Percentiles rank a stretch among this genome's conserved stretches.
These are phyloP conservation scores for Senecio squalidus DNA, from an alignment of 140 eudicot species.

Conservation along the genomic window DNA sequence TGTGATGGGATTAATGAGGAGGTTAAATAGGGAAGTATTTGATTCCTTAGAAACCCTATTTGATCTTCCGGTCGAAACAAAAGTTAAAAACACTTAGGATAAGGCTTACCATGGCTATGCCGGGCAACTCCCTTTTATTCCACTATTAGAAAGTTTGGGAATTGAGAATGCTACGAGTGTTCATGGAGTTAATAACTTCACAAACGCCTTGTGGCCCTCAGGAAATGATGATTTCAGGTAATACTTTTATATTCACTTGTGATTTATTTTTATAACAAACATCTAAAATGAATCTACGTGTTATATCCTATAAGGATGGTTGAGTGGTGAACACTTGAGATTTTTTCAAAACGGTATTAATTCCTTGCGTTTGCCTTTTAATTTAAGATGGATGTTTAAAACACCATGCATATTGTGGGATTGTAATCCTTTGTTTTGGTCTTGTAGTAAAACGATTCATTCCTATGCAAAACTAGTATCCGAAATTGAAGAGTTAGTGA, in stretches of 20 bases:
- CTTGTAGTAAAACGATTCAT: slow-evolving; percentile 31
- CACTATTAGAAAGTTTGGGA: slow-evolving; percentile 35
- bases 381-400: no score
- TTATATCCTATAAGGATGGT: no score
- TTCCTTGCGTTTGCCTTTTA: no score
- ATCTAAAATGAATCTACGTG: background rate
- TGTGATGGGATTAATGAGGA: slow-evolving; percentile 17
- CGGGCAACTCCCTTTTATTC: slow-evolving; percentile 32
- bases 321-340: no score
- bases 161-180: slow-evolving; percentile 29
- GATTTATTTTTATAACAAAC: background rate
- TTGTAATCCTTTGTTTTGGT: slow-evolving; percentile 1
- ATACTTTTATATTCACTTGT: background rate
- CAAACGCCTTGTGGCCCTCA: slow-evolving; percentile 31
- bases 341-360: no score
- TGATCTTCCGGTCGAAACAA: slow-evolving; percentile 39
- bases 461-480: slow-evolving; percentile 35
- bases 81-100: slow-evolving; percentile 23
- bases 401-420: background rate
- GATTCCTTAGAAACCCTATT: slow-evolving; percentile 22
- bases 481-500: slow-evolving; percentile 34
- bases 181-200: slow-evolving; percentile 33
- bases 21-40: slow-evolving; percentile 7
- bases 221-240: slow-evolving; percentile 42
- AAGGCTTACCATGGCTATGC: slow-evolving; percentile 37